Evolutionary conservation across 345 rosid species (phyloP).

Genomic region (Lepidium aucheri): DNA sequence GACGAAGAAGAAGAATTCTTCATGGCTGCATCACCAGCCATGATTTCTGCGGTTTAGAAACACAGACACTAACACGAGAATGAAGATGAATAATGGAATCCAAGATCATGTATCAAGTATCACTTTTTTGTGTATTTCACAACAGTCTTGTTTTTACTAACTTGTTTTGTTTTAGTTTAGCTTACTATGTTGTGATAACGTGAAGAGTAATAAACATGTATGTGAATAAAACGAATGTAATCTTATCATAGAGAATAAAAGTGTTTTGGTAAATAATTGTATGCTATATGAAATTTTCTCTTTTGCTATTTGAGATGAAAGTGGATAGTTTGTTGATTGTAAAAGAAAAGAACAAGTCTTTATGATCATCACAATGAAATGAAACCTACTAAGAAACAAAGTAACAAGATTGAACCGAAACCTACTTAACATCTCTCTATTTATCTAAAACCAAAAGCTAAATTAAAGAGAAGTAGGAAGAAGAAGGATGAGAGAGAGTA

Average conservation of each 20-base stretch:
- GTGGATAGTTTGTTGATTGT: not conserved
- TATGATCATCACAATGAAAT: conserved; percentile 17
- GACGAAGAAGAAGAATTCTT: conserved; percentile 30
- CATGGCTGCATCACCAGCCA: conserved; percentile 13
- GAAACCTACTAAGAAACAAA: conserved; percentile 11
- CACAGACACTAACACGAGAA: not conserved
- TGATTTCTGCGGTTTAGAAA: conserved; percentile 35
- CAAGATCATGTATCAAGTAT: not conserved
- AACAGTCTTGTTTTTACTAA: not conserved
- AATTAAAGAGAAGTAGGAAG: not conserved
- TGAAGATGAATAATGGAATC: not conserved
- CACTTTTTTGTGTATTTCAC: not conserved
- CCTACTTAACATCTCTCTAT: conserved; percentile 24
- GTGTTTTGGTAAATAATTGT: not conserved
- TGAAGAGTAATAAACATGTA: conserved; percentile 2
- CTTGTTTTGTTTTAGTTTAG: not conserved
- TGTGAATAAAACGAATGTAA: conserved; percentile 3
- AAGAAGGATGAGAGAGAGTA: conserved; percentile 8
- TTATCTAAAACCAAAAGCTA: conserved; percentile 26
- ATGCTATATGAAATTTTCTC: not conserved
- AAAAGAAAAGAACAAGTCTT: not conserved
- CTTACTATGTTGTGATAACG: conserved; percentile 2
- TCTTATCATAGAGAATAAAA: conserved; percentile 1
- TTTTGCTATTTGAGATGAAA: not conserved
- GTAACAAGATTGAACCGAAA: conserved; percentile 16